Percentiles rank a stretch among this genome's conserved stretches.
Evolutionary conservation across 495 filamentous ascomycete species (phyloP).

Genomic region (Penicillium waksmanii): DNA sequence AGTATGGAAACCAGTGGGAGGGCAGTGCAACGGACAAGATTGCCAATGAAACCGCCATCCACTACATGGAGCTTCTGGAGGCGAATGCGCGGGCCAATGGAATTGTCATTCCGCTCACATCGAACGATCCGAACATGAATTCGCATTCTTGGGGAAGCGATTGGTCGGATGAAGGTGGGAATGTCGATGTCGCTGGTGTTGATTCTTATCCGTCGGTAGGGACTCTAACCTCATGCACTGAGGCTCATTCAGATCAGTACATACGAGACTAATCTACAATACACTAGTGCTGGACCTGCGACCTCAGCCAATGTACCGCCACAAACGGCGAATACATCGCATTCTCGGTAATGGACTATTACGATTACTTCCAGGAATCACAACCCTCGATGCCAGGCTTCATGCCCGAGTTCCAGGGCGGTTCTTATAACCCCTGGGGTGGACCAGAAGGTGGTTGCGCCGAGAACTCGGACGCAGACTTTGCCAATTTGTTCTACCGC

Average conservation of each 20-base stretch:
- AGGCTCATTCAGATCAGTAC: background rate
- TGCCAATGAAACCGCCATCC: conserved; percentile 51
- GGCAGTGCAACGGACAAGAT: conserved; percentile 39
- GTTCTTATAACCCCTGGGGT: conserved; percentile 66
- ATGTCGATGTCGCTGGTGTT: conserved; percentile 60
- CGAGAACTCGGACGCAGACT: conserved; percentile 49
- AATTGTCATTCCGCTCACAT: conserved; percentile 55
- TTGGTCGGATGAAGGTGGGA: conserved; percentile 55
- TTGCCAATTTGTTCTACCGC: conserved; percentile 64
- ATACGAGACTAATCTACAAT: background rate
- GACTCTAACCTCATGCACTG: background rate
- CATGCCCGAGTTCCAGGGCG: conserved; percentile 67
- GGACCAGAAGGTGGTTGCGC: conserved; percentile 57
- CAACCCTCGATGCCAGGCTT: conserved; percentile 58
- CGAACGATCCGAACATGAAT: conserved; percentile 59
- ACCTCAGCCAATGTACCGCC: conserved; percentile 57
- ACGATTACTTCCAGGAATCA: conserved; percentile 58
- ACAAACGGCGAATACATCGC: conserved; percentile 59
- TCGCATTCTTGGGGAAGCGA: conserved; percentile 57
- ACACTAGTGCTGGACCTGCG: conserved; percentile 62
- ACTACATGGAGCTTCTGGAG: conserved; percentile 62
- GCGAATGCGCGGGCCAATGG: conserved; percentile 53
- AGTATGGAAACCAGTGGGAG: conserved; percentile 61
- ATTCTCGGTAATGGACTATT: conserved; percentile 55
- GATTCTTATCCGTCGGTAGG: conserved; percentile 60